A percentile compares a stretch with the other conserved stretches of the same genome.
Conservation (phyloP, 352 stramenopile genomes). For the Phytophthora citrophthora region DNA sequence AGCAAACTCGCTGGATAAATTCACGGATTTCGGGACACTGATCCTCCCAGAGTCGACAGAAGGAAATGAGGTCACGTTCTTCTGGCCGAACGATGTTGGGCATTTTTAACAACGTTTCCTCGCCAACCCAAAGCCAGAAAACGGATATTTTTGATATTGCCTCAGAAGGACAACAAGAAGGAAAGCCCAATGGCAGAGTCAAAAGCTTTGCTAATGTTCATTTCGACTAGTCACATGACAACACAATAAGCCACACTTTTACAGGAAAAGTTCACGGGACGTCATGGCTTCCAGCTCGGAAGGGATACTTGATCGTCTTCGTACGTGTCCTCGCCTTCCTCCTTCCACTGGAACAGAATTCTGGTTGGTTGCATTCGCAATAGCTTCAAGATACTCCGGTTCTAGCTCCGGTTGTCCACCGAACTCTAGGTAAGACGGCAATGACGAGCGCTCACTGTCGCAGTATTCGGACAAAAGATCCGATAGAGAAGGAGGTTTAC, state of each 20-base stretch:
- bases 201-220: conserved; percentile 20
- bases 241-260: not conserved
- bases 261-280: conserved; percentile 42
- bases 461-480: conserved; percentile 74
- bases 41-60: too few species aligned
- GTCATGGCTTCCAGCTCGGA: conserved; percentile 28
- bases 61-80: too few species aligned
- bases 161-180: too few species aligned
- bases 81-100: too few species aligned
- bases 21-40: too few species aligned
- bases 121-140: too few species aligned
- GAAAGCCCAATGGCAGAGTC: not conserved
- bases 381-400: conserved; percentile 41
- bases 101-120: too few species aligned
- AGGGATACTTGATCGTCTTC: conserved; percentile 36
- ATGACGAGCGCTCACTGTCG: conserved; percentile 36
- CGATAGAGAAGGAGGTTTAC: conserved; percentile 47
- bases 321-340: conserved; percentile 20
- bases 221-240: conserved; percentile 8
- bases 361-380: conserved; percentile 26
- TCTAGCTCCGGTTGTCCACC: conserved; percentile 43
- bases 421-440: conserved; percentile 35
- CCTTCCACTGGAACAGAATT: conserved; percentile 33
- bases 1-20: too few species aligned
- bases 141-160: too few species aligned